Percentiles rank a stretch among this genome's conserved stretches.
These are phyloP conservation scores for Saturnispora zaruensis DNA, from an alignment of 805 yeast genomes.

Conservation along the genomic window DNA sequence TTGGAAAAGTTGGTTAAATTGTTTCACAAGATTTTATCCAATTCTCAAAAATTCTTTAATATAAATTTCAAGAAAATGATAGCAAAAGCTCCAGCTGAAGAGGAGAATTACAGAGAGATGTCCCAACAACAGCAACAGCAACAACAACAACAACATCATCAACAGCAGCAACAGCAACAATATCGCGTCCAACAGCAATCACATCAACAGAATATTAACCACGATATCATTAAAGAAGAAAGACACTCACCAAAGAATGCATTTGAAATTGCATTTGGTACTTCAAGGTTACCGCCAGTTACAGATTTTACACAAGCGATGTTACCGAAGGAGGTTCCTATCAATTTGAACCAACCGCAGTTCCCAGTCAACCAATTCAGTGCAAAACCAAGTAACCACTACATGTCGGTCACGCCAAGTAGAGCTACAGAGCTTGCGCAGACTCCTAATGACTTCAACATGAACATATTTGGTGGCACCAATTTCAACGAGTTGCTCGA, in stretches of 20 bases:
- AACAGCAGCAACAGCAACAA: background rate
- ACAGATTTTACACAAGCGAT: conserved; percentile 22
- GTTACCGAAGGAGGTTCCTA: conserved; percentile 6
- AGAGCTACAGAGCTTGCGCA: background rate
- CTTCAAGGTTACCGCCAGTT: conserved; percentile 30
- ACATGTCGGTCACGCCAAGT: conserved; percentile 1
- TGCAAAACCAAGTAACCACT: background rate
- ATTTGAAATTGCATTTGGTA: conserved; percentile 31
- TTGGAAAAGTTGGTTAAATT: conserved; percentile 34
- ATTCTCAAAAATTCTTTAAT: conserved; percentile 29
- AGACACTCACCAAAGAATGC: conserved; percentile 21
- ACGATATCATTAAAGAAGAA: background rate
- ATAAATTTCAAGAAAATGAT: conserved; percentile 25
- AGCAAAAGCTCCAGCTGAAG: background rate
- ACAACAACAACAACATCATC: background rate
- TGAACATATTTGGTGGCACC: background rate
- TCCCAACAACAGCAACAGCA: background rate
- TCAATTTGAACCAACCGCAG: background rate
- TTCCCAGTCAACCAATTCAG: background rate
- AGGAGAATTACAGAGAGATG: background rate
- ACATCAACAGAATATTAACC: background rate
- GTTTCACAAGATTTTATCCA: conserved; percentile 28
- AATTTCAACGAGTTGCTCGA: conserved; percentile 24
- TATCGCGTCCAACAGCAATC: background rate
- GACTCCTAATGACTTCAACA: conserved; percentile 2